Percentiles rank a stretch among this genome's conserved stretches.
These are phyloP conservation scores for Camelina hispida DNA, from an alignment of 345 rosid species.

Conservation along the genomic window DNA sequence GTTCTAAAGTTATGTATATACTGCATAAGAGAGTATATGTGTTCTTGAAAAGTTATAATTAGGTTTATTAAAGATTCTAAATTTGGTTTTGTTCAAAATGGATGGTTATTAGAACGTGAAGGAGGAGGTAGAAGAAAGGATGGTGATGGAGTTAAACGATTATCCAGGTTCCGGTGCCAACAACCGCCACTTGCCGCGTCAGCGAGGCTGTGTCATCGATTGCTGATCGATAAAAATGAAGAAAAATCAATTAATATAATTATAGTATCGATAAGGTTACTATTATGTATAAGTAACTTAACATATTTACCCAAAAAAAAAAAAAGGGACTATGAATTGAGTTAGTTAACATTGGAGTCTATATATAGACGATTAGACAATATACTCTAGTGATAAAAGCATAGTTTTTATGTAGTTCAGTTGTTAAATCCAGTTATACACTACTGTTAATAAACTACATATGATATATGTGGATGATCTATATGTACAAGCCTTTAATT, in stretches of 20 bases:
- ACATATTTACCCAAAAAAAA: too few species aligned
- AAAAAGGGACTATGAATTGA: conserved; percentile 1
- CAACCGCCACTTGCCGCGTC: conserved; percentile 73
- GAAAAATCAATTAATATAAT: not conserved
- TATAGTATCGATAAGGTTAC: not conserved
- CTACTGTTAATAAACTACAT: not conserved
- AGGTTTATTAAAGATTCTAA: not conserved
- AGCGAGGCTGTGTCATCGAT: conserved; percentile 51
- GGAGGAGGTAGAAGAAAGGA: conserved; percentile 40
- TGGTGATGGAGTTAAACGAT: conserved; percentile 55
- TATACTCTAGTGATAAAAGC: too few species aligned
- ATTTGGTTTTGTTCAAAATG: not conserved
- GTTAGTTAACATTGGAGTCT: conserved; percentile 11
- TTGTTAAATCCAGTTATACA: not conserved
- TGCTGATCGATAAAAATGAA: conserved; percentile 29
- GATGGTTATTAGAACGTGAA: conserved; percentile 23
- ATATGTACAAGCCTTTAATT: not conserved
- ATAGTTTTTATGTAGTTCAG: not conserved
- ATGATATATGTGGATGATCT: not conserved
- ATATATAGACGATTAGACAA: conserved; percentile 3
- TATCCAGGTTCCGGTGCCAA: conserved; percentile 82
- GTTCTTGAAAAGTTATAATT: conserved; percentile 4
- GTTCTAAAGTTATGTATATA: conserved; percentile 4
- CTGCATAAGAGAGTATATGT: not conserved
- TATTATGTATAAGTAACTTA: not conserved